Conservation (phyloP, 371 early-diverging fungal genomes). For the Choanephora cucurbitarum region DNA sequence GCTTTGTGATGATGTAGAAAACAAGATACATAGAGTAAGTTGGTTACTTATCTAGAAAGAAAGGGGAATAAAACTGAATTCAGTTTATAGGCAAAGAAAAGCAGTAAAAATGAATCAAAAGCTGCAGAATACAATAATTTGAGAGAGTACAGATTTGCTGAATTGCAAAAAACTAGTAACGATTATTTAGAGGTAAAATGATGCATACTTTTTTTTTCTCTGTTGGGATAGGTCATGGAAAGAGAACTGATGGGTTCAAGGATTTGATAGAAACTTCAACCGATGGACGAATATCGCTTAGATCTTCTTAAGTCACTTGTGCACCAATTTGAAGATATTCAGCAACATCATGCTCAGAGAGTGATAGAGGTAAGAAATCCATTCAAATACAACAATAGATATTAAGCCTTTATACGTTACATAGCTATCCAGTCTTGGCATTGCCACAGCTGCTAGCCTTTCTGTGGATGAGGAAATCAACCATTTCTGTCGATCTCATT, state of each 20-base stretch:
- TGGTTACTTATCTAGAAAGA: constrained; percentile 21
- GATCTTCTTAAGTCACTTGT: constrained; percentile 39
- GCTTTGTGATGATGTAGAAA: constrained; percentile 34
- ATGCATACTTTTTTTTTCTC: too few species aligned
- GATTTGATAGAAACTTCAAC: constrained; percentile 45
- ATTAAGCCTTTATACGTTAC: too few species aligned
- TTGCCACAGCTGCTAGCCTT: constrained; percentile 24
- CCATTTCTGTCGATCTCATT: constrained; percentile 22
- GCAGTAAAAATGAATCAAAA: constrained; percentile 42
- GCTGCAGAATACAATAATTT: constrained; percentile 31
- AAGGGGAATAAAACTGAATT: background rate
- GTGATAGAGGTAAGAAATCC: constrained; percentile 9
- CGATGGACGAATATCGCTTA: constrained; percentile 50
- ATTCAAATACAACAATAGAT: too few species aligned
- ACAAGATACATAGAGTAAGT: constrained; percentile 29
- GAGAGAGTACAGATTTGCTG: constrained; percentile 25
- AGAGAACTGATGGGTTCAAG: background rate
- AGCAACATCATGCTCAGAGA: constrained; percentile 46
- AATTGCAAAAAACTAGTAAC: constrained; percentile 49
- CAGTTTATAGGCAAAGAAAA: constrained; percentile 46
- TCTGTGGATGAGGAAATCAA: constrained; percentile 28
- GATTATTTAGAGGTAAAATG: constrained; percentile 44
- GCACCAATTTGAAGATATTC: constrained; percentile 48
- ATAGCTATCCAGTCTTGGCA: constrained; percentile 13
- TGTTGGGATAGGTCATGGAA: too few species aligned